Evolutionary conservation across 2,329 filamentous ascomycete species (phyloP).

Genomic region (Aureobasidium sp.): DNA sequence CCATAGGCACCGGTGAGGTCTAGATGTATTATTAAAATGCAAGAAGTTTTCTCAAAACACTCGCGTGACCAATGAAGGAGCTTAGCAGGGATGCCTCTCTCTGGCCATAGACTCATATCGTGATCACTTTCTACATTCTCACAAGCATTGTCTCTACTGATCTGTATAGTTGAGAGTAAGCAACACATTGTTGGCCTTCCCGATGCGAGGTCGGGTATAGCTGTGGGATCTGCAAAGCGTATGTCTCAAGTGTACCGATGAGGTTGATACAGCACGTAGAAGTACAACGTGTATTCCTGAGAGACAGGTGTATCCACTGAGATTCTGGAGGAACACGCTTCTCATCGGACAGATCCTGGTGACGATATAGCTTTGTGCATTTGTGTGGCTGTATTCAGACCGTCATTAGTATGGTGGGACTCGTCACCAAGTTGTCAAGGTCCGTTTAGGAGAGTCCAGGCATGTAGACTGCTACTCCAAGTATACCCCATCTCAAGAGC

Average conservation of each 20-base stretch:
- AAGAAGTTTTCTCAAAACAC: not conserved
- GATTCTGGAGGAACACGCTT: not conserved
- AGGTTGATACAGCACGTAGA: not conserved
- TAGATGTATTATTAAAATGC: not conserved
- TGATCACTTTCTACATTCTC: not conserved
- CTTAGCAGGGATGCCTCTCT: not conserved
- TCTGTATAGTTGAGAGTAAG: too few species aligned
- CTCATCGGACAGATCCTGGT: not conserved
- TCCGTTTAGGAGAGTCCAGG: too few species aligned
- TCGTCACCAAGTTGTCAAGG: too few species aligned
- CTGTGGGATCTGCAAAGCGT: too few species aligned
- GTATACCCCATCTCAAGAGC: too few species aligned
- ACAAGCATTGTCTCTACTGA: not conserved
- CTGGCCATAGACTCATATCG: not conserved
- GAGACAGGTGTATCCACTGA: not conserved
- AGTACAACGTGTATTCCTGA: not conserved
- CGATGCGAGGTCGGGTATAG: too few species aligned
- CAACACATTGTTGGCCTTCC: too few species aligned
- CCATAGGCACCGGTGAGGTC: too few species aligned
- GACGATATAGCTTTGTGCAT: not conserved
- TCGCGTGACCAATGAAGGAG: too few species aligned
- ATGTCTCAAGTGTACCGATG: not conserved
- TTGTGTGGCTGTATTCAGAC: not conserved
- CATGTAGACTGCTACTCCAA: too few species aligned
- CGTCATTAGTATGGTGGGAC: too few species aligned